Conservation (phyloP, 805 yeast genomes). For the Ogataea degrootiae region DNA sequence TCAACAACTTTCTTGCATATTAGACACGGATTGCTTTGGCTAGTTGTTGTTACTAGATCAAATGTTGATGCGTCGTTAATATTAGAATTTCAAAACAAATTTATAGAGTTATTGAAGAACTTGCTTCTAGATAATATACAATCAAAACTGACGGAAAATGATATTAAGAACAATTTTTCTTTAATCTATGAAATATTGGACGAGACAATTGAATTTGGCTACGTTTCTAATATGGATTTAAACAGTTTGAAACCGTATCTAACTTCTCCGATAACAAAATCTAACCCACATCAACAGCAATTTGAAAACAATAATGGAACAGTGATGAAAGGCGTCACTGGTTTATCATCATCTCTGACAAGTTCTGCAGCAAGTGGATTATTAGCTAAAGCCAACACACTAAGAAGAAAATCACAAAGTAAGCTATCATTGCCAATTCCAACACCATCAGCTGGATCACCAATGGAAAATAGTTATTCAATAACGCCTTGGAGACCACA, state of each 20-base stretch:
- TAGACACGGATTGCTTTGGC: conserved; percentile 57
- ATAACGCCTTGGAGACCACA: conserved; percentile 61
- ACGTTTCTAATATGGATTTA: conserved; percentile 61
- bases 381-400: conserved; percentile 17
- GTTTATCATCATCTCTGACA: conserved; percentile 1
- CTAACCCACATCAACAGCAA: conserved; percentile 1
- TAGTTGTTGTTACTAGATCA: conserved; percentile 85
- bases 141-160: conserved; percentile 37
- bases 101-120: conserved; percentile 50
- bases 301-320: background rate
- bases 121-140: conserved; percentile 25
- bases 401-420: conserved; percentile 16
- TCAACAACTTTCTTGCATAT: conserved; percentile 87
- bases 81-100: conserved; percentile 69
- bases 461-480: conserved; percentile 6
- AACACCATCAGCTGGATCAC: conserved; percentile 2
- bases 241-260: conserved; percentile 35
- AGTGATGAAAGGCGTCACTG: conserved; percentile 1
- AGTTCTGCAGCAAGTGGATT: conserved; percentile 9
- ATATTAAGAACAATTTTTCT: conserved; percentile 61
- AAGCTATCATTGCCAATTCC: background rate
- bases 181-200: conserved; percentile 73
- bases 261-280: conserved; percentile 8
- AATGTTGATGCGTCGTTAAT: conserved; percentile 80
- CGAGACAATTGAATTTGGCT: conserved; percentile 73